A percentile compares a stretch with the other conserved stretches of the same genome.
Conservation (phyloP, 1,284 basidiomycete species). For the Ustilago loliicola region DNA sequence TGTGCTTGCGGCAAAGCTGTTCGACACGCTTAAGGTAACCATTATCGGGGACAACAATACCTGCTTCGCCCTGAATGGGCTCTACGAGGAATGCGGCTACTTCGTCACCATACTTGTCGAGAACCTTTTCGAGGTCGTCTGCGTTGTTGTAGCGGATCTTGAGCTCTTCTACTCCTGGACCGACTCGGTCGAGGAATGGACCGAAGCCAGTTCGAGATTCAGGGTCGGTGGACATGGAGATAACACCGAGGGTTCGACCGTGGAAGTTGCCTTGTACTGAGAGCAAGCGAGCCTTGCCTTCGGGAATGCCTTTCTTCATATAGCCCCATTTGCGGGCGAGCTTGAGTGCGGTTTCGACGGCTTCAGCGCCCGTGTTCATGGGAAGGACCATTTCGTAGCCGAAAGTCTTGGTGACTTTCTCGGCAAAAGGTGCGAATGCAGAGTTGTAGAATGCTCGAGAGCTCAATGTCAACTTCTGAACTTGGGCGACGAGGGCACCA, state of each 20-base stretch:
- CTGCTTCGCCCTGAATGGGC: constrained; percentile 98
- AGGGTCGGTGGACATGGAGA: constrained; percentile 96
- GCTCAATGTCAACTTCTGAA: constrained; percentile 89
- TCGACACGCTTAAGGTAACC: constrained; percentile 86
- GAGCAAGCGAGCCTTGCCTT: constrained; percentile 88
- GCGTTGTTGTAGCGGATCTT: constrained; percentile 66
- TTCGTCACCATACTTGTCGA: constrained; percentile 84
- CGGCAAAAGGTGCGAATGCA: constrained; percentile 87
- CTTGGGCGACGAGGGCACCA: constrained; percentile 84
- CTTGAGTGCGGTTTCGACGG: constrained; percentile 84
- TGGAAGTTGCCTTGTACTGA: constrained; percentile 94
- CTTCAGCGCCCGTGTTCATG: constrained; percentile 99
- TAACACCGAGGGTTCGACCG: constrained; percentile 90
- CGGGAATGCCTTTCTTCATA: constrained; percentile 81
- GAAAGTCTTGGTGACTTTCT: constrained; percentile 82
- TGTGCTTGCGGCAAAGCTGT: constrained; percentile 90
- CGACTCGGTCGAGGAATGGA: constrained; percentile 87
- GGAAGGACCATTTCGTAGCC: constrained; percentile 86
- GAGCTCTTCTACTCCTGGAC: constrained; percentile 74
- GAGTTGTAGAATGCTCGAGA: constrained; percentile 97
- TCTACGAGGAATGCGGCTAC: constrained; percentile 95
- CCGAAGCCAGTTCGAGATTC: constrained; percentile 89
- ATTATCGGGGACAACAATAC: constrained; percentile 90
- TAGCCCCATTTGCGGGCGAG: constrained; percentile 71
- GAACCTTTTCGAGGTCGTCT: constrained; percentile 83